Base-by-base conservation (phyloP, 495 filamentous ascomycete species). In the Aspergillus taichungensis region DNA sequence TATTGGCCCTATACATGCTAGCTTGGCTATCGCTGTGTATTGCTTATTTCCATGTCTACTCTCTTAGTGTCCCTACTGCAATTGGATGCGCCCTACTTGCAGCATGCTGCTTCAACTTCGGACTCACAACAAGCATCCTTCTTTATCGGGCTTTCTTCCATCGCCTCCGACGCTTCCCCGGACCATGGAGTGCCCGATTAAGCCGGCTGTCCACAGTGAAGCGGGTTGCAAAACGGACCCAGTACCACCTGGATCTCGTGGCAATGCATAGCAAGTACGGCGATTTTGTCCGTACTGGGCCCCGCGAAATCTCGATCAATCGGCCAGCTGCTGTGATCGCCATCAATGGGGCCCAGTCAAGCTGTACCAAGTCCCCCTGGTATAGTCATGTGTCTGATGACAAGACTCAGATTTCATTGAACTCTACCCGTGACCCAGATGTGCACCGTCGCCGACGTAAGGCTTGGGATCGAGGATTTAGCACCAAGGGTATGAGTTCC, bases 141-240 rank as follows among this genome's bases (percentile, higher is more conserved):
- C 34, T 68, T 28, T 77, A 76, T 45, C 66, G 75, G 1, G 12
- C 52, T 8, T 67, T 62, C 37, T 70, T 75, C 42, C 69, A 76
- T 54, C 63, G 57, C 1, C 52, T 77, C 3, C 52, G 64, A 10
- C 43, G 46, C 7, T 76, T 75, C 45, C 68, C 68, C 2, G 75
- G 74, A 0, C 70, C 73, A 1, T 46, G 54, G 13, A n/a, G 48
- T 3, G 67, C 72, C 13, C 47, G 55, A 46, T 47, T 79, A 44
- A 61, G 60, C 6, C 72, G 70, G 27, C 59, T 75, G 6, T 47
- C 47, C 11, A 41, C 42, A 8, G 28, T n/a, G 69, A 60, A 53
- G 59, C 67, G 53, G 40, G 66, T 32, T 40, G 52, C 40, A 35
- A 61, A 47, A 34, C 57, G 62, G 1, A 50, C 63, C 8, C 56